These are phyloP conservation scores for Russula griseocarnosa DNA, from an alignment of 768 basidiomycete species.

Conservation along the genomic window DNA sequence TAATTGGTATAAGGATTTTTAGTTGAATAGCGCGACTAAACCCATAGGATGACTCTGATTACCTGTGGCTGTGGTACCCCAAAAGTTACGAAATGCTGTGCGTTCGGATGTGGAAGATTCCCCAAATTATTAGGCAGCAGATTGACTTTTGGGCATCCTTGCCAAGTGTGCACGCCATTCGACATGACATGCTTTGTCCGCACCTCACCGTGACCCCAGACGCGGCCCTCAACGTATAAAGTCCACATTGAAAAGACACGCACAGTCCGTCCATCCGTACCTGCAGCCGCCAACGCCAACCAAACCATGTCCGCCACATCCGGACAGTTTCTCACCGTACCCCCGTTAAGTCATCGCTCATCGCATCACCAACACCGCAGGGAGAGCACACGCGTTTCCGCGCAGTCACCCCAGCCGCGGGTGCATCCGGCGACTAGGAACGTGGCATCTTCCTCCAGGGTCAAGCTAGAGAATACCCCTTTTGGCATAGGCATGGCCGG, in stretches of 20 bases:
- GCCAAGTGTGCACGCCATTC: background rate
- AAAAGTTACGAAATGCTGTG: slow-evolving; percentile 23
- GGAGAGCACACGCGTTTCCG: background rate
- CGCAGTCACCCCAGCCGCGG: background rate
- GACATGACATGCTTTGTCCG: slow-evolving; percentile 19
- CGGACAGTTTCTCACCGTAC: slow-evolving; percentile 20
- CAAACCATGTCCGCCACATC: slow-evolving; percentile 12
- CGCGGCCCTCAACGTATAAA: slow-evolving; percentile 19
- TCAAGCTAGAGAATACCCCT: slow-evolving; percentile 24
- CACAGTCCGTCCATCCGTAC: background rate
- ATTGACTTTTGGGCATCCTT: background rate
- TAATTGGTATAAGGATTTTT: background rate
- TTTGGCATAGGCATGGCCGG: slow-evolving; percentile 10
- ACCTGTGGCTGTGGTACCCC: slow-evolving; percentile 10
- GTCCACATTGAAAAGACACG: background rate
- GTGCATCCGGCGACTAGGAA: background rate
- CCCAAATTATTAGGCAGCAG: background rate
- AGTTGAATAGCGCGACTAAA: background rate
- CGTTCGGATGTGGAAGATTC: background rate
- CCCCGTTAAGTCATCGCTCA: slow-evolving; percentile 9
- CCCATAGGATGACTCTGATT: background rate
- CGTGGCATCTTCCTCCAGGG: slow-evolving; percentile 20
- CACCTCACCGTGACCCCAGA: slow-evolving; percentile 11
- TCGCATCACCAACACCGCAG: slow-evolving; percentile 14
- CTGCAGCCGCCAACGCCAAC: background rate